These are phyloP conservation scores for Chlorella sp. DNA, from an alignment of 139 green algal genomes.

Conservation along the genomic window DNA sequence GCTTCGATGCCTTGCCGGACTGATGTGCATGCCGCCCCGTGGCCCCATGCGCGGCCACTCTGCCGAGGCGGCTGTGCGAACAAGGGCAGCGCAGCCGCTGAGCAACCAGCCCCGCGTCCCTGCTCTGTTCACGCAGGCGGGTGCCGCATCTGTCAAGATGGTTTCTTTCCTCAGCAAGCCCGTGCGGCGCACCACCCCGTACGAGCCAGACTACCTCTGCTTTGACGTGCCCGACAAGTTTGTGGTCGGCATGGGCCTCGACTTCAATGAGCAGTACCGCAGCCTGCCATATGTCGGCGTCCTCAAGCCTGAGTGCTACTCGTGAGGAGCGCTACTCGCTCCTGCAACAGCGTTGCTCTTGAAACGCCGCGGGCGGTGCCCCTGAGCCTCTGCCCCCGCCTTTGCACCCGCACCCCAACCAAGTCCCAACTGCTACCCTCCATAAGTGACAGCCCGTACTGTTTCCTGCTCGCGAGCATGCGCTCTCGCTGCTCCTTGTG, in stretches of 20 bases:
- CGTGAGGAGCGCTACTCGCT: background rate
- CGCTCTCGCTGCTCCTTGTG: background rate
- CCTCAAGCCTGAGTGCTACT: slow-evolving; percentile 68
- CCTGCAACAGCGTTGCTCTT: background rate
- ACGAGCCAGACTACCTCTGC: slow-evolving; percentile 64
- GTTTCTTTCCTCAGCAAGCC: slow-evolving; percentile 81
- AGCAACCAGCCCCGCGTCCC: too few relatives aligned
- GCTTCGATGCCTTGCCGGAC: too few relatives aligned
- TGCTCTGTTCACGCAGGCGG: background rate
- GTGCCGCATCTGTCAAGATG: slow-evolving; percentile 55
- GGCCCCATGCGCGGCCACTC: too few relatives aligned
- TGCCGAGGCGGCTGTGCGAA: too few relatives aligned
- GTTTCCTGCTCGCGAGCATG: background rate
- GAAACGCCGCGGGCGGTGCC: too few relatives aligned
- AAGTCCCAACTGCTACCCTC: too few relatives aligned
- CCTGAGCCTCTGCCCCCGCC: too few relatives aligned
- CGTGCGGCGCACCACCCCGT: slow-evolving; percentile 57
- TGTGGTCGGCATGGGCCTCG: slow-evolving; percentile 94
- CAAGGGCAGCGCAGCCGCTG: too few relatives aligned
- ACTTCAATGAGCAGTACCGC: slow-evolving; percentile 86
- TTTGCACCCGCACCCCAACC: too few relatives aligned
- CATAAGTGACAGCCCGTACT: too few relatives aligned
- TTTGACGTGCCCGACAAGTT: slow-evolving; percentile 84
- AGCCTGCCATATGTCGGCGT: slow-evolving; percentile 84
- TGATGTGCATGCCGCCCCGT: too few relatives aligned